Evolutionary conservation across 108 stramenopile genomes (phyloP).

Genomic region (Seminavis robusta): DNA sequence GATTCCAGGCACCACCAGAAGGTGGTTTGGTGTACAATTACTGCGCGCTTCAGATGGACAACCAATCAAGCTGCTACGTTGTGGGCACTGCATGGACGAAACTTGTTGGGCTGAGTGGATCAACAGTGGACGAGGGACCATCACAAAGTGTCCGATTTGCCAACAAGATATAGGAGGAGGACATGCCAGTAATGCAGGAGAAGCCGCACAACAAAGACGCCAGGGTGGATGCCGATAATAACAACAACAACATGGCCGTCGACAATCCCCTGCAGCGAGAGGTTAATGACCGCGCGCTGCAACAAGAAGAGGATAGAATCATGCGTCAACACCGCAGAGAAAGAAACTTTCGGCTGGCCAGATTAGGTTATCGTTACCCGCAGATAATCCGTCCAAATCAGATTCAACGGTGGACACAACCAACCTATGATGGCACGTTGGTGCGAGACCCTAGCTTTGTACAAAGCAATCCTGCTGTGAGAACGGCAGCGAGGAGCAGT

Average conservation of each 20-base stretch:
- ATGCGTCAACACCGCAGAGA: constrained; percentile 21
- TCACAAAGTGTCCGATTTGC: constrained; percentile 52
- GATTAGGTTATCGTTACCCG: constrained; percentile 32
- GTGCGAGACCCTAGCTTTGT: constrained; percentile 33
- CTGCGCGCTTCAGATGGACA: constrained; percentile 50
- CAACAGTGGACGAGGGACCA: constrained; percentile 23
- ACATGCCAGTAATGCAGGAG: background rate
- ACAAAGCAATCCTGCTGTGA: constrained; percentile 9
- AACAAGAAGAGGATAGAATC: background rate
- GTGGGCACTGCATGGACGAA: constrained; percentile 67
- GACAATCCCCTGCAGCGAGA: background rate
- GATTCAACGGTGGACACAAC: constrained; percentile 31
- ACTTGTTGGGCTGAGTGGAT: constrained; percentile 61
- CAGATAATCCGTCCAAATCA: constrained; percentile 19
- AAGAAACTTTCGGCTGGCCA: constrained; percentile 41
- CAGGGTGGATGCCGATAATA: background rate
- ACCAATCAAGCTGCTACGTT: constrained; percentile 52
- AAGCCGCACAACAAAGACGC: background rate
- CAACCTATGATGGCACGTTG: constrained; percentile 30
- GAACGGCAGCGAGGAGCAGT: background rate
- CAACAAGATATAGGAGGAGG: constrained; percentile 34
- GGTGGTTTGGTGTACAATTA: too few relatives aligned
- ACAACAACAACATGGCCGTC: too few relatives aligned
- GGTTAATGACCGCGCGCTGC: too few relatives aligned
- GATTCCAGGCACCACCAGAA: too few relatives aligned